Conservation (phyloP, 306 rosid genomes). For the Castanospermum australe region DNA sequence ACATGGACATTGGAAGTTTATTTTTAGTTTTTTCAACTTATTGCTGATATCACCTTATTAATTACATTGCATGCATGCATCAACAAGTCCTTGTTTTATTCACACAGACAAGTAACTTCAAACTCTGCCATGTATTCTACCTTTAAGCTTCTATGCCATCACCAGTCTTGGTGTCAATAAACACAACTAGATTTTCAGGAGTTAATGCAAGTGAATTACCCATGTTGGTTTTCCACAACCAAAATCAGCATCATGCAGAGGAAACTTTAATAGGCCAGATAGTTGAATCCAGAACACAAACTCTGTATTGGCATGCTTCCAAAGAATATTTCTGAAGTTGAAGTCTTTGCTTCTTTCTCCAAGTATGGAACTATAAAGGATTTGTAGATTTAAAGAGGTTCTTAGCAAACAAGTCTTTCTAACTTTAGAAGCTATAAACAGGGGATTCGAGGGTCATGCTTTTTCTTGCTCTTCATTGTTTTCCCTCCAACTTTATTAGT, state of each 20-base stretch:
- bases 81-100: neutral
- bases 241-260: conserved; percentile 57
- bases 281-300: conserved; percentile 63
- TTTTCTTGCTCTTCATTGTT: conserved; percentile 17
- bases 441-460: no score
- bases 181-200: conserved; percentile 44
- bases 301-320: conserved; percentile 86
- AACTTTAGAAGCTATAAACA: no score
- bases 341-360: conserved; percentile 61
- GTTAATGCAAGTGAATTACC: conserved; percentile 42
- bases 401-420: conserved; percentile 79
- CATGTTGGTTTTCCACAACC: conserved; percentile 63
- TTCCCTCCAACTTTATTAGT: neutral
- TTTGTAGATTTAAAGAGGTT: conserved; percentile 71
- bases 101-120: conserved; percentile 31
- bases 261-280: no score
- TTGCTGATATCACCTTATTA: neutral
- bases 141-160: conserved; percentile 55
- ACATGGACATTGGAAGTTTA: no score
- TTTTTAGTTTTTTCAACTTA: no score
- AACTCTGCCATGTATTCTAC: conserved; percentile 52
- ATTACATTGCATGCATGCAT: neutral
- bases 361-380: conserved; percentile 65
- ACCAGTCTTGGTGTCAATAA: conserved; percentile 43
- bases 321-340: conserved; percentile 65